Evolutionary conservation across 139 green algal genomes (phyloP), one percentile per base, ranked within the genome.

Genomic region (Zygnema cylindricum): DNA sequence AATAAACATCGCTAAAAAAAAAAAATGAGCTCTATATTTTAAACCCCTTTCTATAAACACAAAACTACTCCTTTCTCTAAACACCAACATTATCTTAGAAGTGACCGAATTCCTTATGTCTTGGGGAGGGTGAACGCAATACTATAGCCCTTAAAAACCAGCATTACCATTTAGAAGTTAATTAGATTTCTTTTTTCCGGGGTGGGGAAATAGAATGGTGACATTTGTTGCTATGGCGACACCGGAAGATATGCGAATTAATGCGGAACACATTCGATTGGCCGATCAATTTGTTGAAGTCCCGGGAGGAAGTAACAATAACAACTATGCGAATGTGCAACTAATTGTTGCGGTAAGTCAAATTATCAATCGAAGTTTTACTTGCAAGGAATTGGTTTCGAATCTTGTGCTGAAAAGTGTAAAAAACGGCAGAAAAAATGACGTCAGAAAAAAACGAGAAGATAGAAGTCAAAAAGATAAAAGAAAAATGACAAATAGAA

Each of bases 221-320:
- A 84, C 77, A 84, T 43, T 98, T 33, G 95, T 99, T 32, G 96
- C 95, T 7, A 98, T 99, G 96, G 96, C 96, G 49, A 98, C 96
- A 0, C 96, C 96, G 1, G 96, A 98, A 85, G 96, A 99, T 93
- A 97, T 99, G 92, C 85, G 92, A 25, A 78, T 76, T 1, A 90
- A 89, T 85, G 97, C 96, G 2, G 97, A 99, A 93, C 96, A 99
- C 92, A 95, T 99, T 79, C 93, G 94, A 38, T 92, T 98, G 94
- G 96, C 97, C 3, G 97, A 99, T 93, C 96, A 98, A 93, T 98
- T 99, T 92, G 95, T 99, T 69, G 97, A 99, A 93, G 96, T 96
- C 1, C 97, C 97, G 1, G 97, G 96, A 11, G 97, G 97, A 83
- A 95, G 92, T 85, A 99, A 98, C 93, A 96, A 96, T 92, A 98